Percentiles rank a stretch among this genome's conserved stretches.
These are phyloP conservation scores for Thraustochytrium striatum DNA, from an alignment of 352 stramenopile genomes.

Conservation along the genomic window DNA sequence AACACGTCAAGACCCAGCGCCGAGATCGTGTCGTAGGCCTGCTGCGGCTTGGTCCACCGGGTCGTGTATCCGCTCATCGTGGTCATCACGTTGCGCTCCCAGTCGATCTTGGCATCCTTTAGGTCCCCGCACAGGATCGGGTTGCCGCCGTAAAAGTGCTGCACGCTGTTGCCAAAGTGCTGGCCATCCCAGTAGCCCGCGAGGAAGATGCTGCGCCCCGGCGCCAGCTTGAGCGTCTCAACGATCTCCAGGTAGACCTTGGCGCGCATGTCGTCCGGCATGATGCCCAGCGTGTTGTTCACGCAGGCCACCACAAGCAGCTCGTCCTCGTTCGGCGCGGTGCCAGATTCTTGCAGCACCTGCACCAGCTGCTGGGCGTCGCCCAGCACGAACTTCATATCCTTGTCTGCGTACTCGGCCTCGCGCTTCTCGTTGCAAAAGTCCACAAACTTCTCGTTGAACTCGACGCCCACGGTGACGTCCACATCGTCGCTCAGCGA, in stretches of 20 bases:
- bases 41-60: background rate
- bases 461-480: background rate
- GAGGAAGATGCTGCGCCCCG: background rate
- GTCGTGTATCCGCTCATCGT: background rate
- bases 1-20: background rate
- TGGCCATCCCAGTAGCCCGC: background rate
- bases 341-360: background rate
- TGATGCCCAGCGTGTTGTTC: conserved; percentile 10
- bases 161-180: conserved; percentile 15
- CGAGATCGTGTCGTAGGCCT: background rate
- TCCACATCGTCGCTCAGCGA: background rate
- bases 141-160: background rate
- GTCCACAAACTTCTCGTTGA: conserved; percentile 2
- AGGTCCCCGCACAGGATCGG: background rate
- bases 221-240: background rate
- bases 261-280: background rate
- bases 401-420: background rate
- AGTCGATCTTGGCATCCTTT: conserved; percentile 10
- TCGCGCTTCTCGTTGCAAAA: background rate
- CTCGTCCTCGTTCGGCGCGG: background rate
- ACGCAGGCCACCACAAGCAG: background rate
- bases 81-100: background rate
- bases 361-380: background rate
- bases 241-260: background rate
- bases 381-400: background rate